Conservation (phyloP, 805 yeast species). For the Metschnikowia corniflorae region DNA sequence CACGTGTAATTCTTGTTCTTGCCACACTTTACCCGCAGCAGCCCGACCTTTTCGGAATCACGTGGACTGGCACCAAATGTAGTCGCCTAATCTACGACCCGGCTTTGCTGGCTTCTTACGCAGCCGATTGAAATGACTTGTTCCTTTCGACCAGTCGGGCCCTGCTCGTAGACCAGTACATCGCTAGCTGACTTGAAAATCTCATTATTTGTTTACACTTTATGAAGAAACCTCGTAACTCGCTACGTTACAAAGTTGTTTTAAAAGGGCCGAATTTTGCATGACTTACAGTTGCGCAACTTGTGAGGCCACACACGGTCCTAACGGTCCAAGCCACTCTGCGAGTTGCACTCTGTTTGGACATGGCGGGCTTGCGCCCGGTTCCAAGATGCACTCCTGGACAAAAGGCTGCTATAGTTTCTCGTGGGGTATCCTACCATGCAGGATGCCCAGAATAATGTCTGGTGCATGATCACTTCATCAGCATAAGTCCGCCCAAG, state of each 20-base stretch:
- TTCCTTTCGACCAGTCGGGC: neutral
- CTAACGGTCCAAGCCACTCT: neutral
- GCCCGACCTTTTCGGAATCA: too few species aligned
- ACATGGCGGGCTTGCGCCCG: conserved; percentile 8
- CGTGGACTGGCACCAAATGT: too few species aligned
- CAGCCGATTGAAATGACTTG: neutral
- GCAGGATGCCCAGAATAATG: conserved; percentile 10
- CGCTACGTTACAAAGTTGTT: too few species aligned
- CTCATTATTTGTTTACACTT: too few species aligned
- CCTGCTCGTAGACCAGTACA: neutral
- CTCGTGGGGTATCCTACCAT: conserved; percentile 7
- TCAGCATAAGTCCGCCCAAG: conserved; percentile 3
- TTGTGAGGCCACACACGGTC: neutral
- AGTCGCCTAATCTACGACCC: too few species aligned
- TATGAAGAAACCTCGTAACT: too few species aligned
- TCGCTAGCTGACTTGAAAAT: too few species aligned
- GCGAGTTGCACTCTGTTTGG: neutral
- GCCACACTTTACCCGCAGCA: too few species aligned
- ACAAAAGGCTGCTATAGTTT: neutral
- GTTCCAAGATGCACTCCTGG: neutral
- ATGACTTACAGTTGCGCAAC: neutral
- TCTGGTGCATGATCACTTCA: neutral
- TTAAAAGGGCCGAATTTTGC: neutral
- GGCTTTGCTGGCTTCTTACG: too few species aligned
- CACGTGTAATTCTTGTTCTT: too few species aligned